phyloP scores from a whole-genome alignment of 1,284 basidiomycete genomes.

The Singerocomus inundabilis region DNA sequence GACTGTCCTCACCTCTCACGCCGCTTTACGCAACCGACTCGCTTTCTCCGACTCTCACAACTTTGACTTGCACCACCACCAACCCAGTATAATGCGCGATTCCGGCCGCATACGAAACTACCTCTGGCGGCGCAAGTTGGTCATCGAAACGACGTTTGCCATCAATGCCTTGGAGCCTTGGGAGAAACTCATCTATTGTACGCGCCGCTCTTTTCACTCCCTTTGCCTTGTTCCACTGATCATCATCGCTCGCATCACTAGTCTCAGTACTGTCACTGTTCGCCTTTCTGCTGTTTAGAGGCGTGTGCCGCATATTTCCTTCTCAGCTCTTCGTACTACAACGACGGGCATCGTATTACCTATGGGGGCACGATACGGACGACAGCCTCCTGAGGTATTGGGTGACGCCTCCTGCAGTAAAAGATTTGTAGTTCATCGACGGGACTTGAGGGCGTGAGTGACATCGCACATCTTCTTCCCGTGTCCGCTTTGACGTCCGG shows the following conservation, averaged over 20 bases:
- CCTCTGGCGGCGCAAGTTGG: conserved; percentile 49
- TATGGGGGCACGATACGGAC: conserved; percentile 30
- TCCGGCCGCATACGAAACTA: conserved; percentile 30
- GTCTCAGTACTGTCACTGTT: conserved; percentile 32
- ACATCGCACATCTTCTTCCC: not conserved
- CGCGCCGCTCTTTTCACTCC: conserved; percentile 26
- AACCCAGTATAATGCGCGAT: conserved; percentile 10
- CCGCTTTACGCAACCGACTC: conserved; percentile 4
- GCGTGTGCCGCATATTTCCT: conserved; percentile 29
- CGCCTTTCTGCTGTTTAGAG: conserved; percentile 28
- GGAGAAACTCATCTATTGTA: conserved; percentile 56
- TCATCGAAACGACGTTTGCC: conserved; percentile 53
- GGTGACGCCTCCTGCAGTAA: conserved; percentile 29
- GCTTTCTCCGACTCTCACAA: not conserved
- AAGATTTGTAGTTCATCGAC: conserved; percentile 20
- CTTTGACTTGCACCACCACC: not conserved
- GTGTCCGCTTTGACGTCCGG: conserved; percentile 4
- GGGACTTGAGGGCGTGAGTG: conserved; percentile 17
- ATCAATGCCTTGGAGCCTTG: conserved; percentile 55
- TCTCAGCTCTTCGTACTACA: conserved; percentile 31
- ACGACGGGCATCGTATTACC: conserved; percentile 33
- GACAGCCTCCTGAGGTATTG: conserved; percentile 31
- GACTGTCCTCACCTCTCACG: conserved; percentile 12
- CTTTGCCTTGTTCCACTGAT: not conserved
- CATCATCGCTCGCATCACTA: not conserved